These are phyloP conservation scores for Acacia acuminata DNA, from an alignment of 306 rosid species.

Conservation along the genomic window DNA sequence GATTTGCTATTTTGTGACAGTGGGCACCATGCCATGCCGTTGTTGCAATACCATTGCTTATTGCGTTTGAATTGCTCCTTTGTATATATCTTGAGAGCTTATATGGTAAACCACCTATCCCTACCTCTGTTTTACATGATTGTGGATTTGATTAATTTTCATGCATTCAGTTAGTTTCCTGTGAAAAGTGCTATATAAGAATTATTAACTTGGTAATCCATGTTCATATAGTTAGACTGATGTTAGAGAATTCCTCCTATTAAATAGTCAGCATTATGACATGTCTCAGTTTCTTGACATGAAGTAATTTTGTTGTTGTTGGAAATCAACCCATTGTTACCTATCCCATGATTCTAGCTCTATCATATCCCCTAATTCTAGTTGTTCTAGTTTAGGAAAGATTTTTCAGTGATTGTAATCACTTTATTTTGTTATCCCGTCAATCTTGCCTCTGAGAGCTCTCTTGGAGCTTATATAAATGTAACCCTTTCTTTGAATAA, in stretches of 20 bases:
- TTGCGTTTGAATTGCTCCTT: conserved; percentile 96
- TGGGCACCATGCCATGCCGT: conserved; percentile 99
- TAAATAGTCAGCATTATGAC: conserved; percentile 4
- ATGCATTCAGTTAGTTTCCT: neutral
- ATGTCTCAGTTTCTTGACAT: conserved; percentile 11
- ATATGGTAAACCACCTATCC: conserved; percentile 55
- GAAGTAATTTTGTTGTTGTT: conserved; percentile 3
- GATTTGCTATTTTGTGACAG: conserved; percentile 65
- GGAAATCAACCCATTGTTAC: too few species aligned
- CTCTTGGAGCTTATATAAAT: too few species aligned
- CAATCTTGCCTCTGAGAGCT: too few species aligned
- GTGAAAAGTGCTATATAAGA: neutral
- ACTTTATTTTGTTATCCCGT: too few species aligned
- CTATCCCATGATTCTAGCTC: too few species aligned
- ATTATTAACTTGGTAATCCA: conserved; percentile 5
- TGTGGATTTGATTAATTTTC: conserved; percentile 18
- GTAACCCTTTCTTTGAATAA: too few species aligned
- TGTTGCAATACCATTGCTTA: conserved; percentile 85
- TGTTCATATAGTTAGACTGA: conserved; percentile 24
- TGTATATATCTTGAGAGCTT: conserved; percentile 93
- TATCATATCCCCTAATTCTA: too few species aligned
- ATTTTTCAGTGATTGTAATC: too few species aligned
- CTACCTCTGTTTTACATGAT: neutral
- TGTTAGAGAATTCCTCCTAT: conserved; percentile 11
- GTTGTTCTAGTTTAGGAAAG: too few species aligned